A percentile compares a stretch with the other conserved stretches of the same genome.
Conservation (phyloP, 768 basidiomycete genomes). For the Mycena pura region DNA sequence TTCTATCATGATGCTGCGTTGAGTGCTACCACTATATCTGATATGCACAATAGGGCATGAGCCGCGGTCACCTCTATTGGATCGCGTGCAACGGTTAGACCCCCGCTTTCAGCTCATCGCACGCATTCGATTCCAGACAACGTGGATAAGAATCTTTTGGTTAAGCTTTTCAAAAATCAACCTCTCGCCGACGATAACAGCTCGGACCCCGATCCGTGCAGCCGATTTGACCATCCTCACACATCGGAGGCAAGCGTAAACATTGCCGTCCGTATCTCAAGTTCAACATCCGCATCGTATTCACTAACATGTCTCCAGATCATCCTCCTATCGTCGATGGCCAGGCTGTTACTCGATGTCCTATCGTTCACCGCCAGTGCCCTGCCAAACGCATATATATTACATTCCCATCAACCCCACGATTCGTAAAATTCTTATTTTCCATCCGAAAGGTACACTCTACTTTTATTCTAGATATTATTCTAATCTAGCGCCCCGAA, state of each 20-base stretch:
- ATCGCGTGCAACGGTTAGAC: background rate
- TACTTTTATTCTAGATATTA: too few relatives aligned
- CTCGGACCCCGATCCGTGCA: background rate
- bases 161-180: background rate
- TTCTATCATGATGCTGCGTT: background rate
- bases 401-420: background rate
- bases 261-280: background rate
- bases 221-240: background rate
- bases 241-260: background rate
- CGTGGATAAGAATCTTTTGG: background rate
- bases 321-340: slow-evolving; percentile 6
- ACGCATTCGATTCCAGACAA: background rate
- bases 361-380: background rate
- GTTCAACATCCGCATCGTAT: too few relatives aligned
- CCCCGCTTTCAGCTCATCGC: background rate
- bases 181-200: background rate
- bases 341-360: background rate
- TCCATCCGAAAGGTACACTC: background rate
- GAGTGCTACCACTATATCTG: background rate
- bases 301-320: background rate
- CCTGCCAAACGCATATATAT: background rate
- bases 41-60: too few relatives aligned
- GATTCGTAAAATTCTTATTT: slow-evolving; percentile 1
- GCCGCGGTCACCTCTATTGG: background rate
- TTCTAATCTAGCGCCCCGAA: too few relatives aligned